Evolutionary conservation across 2,329 filamentous ascomycete species (phyloP), one percentile per base, ranked within the genome.

Genomic region (Botryotinia globosa): DNA sequence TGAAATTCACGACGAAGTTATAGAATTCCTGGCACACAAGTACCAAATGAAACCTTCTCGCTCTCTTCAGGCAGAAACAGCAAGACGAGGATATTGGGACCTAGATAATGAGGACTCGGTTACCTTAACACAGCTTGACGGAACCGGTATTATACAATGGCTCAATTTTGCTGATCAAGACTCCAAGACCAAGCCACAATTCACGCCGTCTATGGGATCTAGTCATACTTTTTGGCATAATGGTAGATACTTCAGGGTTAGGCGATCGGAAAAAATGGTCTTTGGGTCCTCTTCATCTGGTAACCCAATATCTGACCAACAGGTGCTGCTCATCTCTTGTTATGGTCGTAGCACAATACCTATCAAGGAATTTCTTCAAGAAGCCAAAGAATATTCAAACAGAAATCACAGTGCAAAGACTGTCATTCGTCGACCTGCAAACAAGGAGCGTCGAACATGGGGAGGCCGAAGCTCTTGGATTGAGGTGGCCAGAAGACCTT

Each of bases 151-250:
- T 54, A 77, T 82, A 80, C 71, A 79, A 77, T 88, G 86, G 76
- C 84, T 89, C 67, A 90, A 90, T 78, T 89, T 89, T 80, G 87
- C 87, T 5, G 87, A 86, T 74, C 86, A 88, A 74, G 85, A 87
- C 74, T 85, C 86, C 18, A 85, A 84, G 79, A 82, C 84, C 51
- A 83, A 83, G 14, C 86, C 87, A 1, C 83, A 85, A 48, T 89
- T 85, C 74, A 84, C 87, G 0, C 87, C 87, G 0, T 86, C 87
- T 7, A 79, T 87, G 73, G 87, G 87, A 12, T 7, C 6, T 16
- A 76, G 80, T 4, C 87, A 88, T 73, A 82, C 80, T 32, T 88
- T 89, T 76, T 88, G 87, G 87, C 85, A 87, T 76, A 80, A 82
- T 25, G 83, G 86, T 0, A 84, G 83, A 22, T 87, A 86, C 74